phyloP scores from a whole-genome alignment of 306 rosid species.

The Cucurbita ficifolia region DNA sequence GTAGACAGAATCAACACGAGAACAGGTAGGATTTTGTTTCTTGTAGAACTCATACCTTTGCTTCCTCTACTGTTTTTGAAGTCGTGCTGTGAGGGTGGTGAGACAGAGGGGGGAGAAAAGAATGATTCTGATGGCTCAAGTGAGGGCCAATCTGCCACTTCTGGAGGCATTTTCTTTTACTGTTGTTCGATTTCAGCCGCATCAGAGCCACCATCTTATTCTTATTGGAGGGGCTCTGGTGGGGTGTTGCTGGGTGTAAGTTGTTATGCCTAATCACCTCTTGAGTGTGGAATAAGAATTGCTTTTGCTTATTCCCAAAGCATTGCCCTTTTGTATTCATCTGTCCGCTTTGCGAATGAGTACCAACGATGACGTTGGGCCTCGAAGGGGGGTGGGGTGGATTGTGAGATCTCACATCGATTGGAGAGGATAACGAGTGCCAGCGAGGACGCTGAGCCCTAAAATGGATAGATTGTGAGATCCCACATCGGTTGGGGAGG shows the following conservation, averaged over 20 bases:
- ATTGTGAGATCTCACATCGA: too few species aligned
- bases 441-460: too few species aligned
- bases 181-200: conserved; percentile 13
- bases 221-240: conserved; percentile 10
- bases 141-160: conserved; percentile 33
- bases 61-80: conserved; percentile 21
- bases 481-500: too few species aligned
- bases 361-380: too few species aligned
- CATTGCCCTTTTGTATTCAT: conserved; percentile 11
- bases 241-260: conserved; percentile 15
- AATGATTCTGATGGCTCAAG: conserved; percentile 21
- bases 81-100: conserved; percentile 14
- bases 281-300: conserved; percentile 58
- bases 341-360: conserved; percentile 1
- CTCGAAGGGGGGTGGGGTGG: too few species aligned
- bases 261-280: conserved; percentile 17
- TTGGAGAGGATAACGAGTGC: too few species aligned
- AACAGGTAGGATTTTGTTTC: conserved; percentile 49
- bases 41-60: conserved; percentile 38
- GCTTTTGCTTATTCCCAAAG: conserved; percentile 63
- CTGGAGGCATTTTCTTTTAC: conserved; percentile 48
- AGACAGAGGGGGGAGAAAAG: conserved; percentile 23
- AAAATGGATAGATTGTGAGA: too few species aligned
- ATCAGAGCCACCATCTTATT: conserved; percentile 17
- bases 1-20: conserved; percentile 50